These are phyloP conservation scores for Apiotrichum domesticum DNA, from an alignment of 1,284 basidiomycete species.

Conservation along the genomic window DNA sequence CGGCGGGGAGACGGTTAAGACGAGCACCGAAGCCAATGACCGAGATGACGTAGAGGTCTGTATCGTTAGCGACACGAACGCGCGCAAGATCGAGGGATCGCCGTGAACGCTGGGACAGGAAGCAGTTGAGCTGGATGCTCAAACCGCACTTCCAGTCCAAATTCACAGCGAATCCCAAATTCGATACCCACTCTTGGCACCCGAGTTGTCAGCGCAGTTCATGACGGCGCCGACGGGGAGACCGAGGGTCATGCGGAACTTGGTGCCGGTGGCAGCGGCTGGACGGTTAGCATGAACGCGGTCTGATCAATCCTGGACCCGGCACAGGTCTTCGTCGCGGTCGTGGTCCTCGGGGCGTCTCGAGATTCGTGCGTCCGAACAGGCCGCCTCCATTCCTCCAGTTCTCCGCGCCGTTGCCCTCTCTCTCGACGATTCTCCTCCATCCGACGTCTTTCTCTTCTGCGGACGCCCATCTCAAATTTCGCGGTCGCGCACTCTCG, in stretches of 20 bases:
- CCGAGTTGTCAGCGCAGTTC: constrained; percentile 99
- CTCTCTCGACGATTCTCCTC: no score
- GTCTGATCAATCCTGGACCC: background rate
- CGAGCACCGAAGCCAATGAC: constrained; percentile 80
- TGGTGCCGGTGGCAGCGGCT: constrained; percentile 69
- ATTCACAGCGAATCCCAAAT: background rate
- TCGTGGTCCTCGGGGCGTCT: no score
- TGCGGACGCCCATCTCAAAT: no score
- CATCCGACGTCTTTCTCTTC: no score
- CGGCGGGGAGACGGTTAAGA: constrained; percentile 95
- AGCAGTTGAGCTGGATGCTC: no score
- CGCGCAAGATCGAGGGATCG: background rate
- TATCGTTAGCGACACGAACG: background rate
- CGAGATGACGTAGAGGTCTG: constrained; percentile 50
- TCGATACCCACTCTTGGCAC: constrained; percentile 67
- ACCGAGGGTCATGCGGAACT: constrained; percentile 94
- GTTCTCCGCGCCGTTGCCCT: no score
- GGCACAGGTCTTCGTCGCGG: background rate
- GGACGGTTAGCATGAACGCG: constrained; percentile 1
- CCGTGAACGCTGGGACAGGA: no score
- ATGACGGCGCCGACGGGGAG: constrained; percentile 95
- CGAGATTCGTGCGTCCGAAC: no score
- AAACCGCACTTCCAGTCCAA: background rate
- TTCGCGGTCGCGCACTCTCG: no score
- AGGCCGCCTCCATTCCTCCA: no score